phyloP scores from a whole-genome alignment of 1,284 basidiomycete genomes.

The Fomes fomentarius region DNA sequence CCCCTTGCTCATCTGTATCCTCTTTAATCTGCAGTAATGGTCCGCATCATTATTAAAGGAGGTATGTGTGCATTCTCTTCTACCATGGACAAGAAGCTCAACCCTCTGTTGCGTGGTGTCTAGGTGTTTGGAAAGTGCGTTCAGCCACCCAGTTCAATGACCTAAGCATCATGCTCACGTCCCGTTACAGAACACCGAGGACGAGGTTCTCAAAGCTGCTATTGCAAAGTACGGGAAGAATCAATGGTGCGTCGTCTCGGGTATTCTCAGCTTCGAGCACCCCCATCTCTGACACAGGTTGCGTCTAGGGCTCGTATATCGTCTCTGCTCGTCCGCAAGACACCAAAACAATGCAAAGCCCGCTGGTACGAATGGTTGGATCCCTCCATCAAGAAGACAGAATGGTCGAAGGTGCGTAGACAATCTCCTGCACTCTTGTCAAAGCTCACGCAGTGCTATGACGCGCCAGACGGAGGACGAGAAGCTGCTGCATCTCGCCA shows the following conservation, averaged over 20 bases:
- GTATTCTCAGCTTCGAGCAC: background rate
- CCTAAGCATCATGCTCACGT: conserved; percentile 17
- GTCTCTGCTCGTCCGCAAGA: conserved; percentile 96
- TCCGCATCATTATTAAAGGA: conserved; percentile 94
- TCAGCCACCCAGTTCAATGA: background rate
- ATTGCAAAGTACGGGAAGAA: conserved; percentile 99
- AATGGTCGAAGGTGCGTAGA: conserved; percentile 88
- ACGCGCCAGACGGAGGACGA: conserved; percentile 87
- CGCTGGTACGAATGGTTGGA: conserved; percentile 99
- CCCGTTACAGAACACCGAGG: conserved; percentile 81
- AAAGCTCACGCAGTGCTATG: background rate
- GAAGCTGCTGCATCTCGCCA: conserved; percentile 96
- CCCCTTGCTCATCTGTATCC: background rate
- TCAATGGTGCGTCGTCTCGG: conserved; percentile 67
- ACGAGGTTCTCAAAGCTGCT: conserved; percentile 95
- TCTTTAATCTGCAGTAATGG: conserved; percentile 48
- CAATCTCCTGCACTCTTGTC: background rate
- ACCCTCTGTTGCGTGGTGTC: background rate
- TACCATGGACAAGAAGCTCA: background rate
- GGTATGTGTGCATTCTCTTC: conserved; percentile 47
- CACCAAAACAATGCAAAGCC: conserved; percentile 99
- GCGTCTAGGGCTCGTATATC: conserved; percentile 91
- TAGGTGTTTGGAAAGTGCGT: conserved; percentile 73
- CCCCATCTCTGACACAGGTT: conserved; percentile 12
- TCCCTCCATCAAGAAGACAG: conserved; percentile 99